Base-by-base conservation (phyloP, 495 filamentous ascomycete genomes). In the Articulospora tetracladia region DNA sequence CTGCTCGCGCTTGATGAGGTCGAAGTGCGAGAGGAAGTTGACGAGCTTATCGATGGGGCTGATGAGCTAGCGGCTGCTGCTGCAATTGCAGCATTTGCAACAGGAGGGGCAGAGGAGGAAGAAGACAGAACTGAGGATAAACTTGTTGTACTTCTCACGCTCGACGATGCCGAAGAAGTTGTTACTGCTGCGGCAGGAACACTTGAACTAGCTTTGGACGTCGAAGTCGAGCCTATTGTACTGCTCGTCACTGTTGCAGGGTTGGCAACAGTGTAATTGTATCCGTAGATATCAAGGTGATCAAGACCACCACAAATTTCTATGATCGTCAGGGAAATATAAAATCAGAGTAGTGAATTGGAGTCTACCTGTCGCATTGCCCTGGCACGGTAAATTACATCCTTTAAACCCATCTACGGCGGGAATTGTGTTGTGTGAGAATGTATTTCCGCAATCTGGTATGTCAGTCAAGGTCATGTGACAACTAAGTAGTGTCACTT, bases 241-340 rank as follows among this genome's bases (percentile, higher is more conserved):
- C 51, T 53, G 23, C 24, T 30, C 17, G 68, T 67, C 3, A 32
- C 12, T 8, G 19, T 19, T 23, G 34, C 7, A 22, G 53, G 53
- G 23, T 39, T 22, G 2, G 28, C 10, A 15, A 39, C 53, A 39
- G 36, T 26, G 19, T 56, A 22, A 30, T 46, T 46, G 22, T 55
- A 36, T 72, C 52, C 26, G 57, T 83, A 86, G 48, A 84, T 73
- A 27, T 79, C 79, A 36, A 84, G 64, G 3, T 80, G 71, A 59
- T 79, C 74, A 2, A 72, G 73, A 32, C 69, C 74, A 55, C 80
- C 80, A 59, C 76, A 79, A 52, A 72, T 70, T 59, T 76, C 58
- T 47, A 23, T 17, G 19, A 19, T 7, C 4, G 4, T 47, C 17
- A 47, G 41, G 6, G 7, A 7, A 47, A 4, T 47, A n/a, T 19